A percentile compares a stretch with the other conserved stretches of the same genome.
phyloP scores from a whole-genome alignment of 1,284 basidiomycete genomes.

The Pholiota adiposa region DNA sequence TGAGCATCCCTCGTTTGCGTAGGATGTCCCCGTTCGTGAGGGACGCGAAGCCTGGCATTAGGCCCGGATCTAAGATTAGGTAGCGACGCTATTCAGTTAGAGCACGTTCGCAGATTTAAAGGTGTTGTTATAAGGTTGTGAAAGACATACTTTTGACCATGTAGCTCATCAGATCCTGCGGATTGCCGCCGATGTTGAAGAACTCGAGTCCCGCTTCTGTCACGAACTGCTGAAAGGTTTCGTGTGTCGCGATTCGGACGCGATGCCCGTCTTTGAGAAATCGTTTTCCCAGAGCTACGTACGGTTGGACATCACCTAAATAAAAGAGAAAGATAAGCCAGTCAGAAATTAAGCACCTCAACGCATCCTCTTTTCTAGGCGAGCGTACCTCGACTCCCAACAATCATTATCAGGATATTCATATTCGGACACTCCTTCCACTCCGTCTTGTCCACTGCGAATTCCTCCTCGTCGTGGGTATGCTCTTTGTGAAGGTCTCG shows the following conservation, averaged over 20 bases:
- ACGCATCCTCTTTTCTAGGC: neutral
- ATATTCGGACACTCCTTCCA: constrained; percentile 47
- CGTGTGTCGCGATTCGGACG: constrained; percentile 70
- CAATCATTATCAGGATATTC: constrained; percentile 68
- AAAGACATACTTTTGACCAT: constrained; percentile 59
- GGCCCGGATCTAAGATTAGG: constrained; percentile 46
- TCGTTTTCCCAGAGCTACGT: constrained; percentile 62
- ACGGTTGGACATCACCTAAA: constrained; percentile 74
- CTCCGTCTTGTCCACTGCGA: constrained; percentile 43
- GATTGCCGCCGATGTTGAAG: constrained; percentile 61
- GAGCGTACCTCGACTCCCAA: constrained; percentile 59
- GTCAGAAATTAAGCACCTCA: neutral
- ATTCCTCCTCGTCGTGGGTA: constrained; percentile 51
- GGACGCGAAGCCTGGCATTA: constrained; percentile 54
- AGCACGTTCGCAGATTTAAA: neutral
- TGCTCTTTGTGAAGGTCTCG: constrained; percentile 55
- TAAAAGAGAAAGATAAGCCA: too few relatives aligned
- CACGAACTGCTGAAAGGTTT: constrained; percentile 64
- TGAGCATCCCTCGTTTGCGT: constrained; percentile 51
- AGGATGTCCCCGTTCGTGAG: constrained; percentile 52
- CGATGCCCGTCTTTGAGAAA: constrained; percentile 60
- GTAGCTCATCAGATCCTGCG: constrained; percentile 63
- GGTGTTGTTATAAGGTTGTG: too few relatives aligned
- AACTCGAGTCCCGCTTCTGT: constrained; percentile 55
- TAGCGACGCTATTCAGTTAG: neutral